Base-by-base conservation (phyloP, 495 filamentous ascomycete genomes). In the Hyaloscypha bicolor region DNA sequence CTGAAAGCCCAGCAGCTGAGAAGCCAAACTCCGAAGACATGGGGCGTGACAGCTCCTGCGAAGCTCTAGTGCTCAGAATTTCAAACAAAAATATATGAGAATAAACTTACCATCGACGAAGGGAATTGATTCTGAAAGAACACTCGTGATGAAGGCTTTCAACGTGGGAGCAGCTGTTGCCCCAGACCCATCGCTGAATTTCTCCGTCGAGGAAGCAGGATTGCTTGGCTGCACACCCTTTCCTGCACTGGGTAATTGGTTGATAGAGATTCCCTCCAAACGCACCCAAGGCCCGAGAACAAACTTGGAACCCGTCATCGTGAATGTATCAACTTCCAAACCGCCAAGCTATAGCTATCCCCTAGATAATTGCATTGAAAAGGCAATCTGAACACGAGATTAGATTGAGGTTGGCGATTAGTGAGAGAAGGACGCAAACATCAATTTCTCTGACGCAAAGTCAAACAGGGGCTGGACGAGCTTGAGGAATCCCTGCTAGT, bases 81-180 rank as follows among this genome's bases (percentile, higher is more conserved):
- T 25, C 1, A 25, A 25, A 25, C 25, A 25, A 25, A 25, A 25
- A 25, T 25, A 25, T 25, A 25, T 25, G 25, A 25, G 25, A 25
- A 1, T 25, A 1, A 0, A 37, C 35, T 37, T 12, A 30, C 77
- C 73, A 71, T 82, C 80, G 68, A 88, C 78, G 70, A 90, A 85
- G 9, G 80, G 78, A 6, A 85, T 74, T 55, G 87, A 83, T 78
- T 91, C 87, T 39, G 73, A 65, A 9, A 91, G 78, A 29, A 83
- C 77, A 11, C 77, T 66, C 11, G 60, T 64, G 52, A 84, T 69
- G 63, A 85, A 75, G 0, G 78, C 75, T 33, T 70, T 71, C 2
- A 84, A 57, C 48, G 69, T 37, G 4, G 66, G 64, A 30, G 64
- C 37, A 6, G 76, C 75, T 30, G 63, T 64, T 6, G 70, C 62